Percentiles rank a stretch among this genome's conserved stretches.
Conservation (phyloP, 2,329 filamentous ascomycete genomes). For the Ophiostoma ulmi region DNA sequence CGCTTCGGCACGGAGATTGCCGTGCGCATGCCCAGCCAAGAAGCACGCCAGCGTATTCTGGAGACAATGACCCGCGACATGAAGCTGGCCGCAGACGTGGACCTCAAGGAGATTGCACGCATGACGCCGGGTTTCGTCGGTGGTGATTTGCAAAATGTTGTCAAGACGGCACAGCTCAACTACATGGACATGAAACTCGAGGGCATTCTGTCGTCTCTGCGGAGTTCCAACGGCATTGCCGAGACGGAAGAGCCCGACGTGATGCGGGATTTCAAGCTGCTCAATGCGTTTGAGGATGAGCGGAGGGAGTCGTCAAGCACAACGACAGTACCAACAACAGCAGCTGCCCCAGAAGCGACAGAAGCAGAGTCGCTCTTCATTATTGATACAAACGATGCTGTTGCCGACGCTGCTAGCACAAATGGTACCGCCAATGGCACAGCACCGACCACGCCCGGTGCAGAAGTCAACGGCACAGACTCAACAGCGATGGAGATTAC, state of each 20-base stretch:
- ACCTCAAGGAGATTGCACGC: conserved; percentile 70
- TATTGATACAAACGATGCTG: neutral
- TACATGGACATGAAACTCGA: conserved; percentile 18
- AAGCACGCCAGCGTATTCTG: conserved; percentile 72
- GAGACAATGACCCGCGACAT: conserved; percentile 64
- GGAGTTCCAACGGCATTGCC: neutral
- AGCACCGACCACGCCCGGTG: neutral
- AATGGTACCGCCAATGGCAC: neutral
- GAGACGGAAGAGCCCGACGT: neutral
- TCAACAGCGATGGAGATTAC: neutral
- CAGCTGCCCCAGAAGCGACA: conserved; percentile 21
- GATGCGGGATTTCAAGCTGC: conserved; percentile 17
- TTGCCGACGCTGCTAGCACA: neutral
- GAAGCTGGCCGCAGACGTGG: conserved; percentile 61
- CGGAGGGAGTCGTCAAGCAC: neutral
- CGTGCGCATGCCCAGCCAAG: conserved; percentile 78
- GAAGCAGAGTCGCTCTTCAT: neutral
- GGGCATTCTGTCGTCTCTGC: conserved; percentile 14
- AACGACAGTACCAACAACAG: neutral
- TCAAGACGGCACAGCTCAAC: conserved; percentile 38
- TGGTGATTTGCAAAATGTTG: conserved; percentile 71
- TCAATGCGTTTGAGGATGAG: conserved; percentile 19
- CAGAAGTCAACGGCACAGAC: neutral
- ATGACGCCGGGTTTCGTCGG: conserved; percentile 90
- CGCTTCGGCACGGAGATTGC: conserved; percentile 78